Evolutionary conservation across 305 asterid genomes (phyloP).

Genomic region (Solanum chacoense): DNA sequence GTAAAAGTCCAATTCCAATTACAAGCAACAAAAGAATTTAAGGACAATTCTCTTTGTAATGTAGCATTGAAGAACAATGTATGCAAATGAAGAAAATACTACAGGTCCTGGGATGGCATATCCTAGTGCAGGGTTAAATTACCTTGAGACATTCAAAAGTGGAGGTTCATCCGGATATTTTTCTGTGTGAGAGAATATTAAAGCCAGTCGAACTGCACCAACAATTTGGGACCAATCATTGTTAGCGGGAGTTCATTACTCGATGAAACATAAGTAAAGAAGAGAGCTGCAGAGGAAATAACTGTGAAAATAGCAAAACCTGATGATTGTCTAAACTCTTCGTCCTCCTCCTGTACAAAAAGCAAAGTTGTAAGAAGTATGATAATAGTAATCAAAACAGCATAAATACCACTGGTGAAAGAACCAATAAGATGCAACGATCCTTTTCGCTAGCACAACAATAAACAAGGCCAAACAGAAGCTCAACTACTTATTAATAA

Average conservation of each 20-base stretch:
- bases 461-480: neutral
- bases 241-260: constrained; percentile 8
- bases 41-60: neutral
- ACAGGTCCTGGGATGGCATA: neutral
- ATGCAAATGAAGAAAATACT: neutral
- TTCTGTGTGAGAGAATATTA: constrained; percentile 86
- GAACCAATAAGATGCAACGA: neutral
- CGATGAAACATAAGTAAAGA: constrained; percentile 4
- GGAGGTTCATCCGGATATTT: constrained; percentile 95
- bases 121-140: neutral
- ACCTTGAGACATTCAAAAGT: constrained; percentile 63
- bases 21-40: neutral
- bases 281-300: constrained; percentile 8
- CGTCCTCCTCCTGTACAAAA: constrained; percentile 9
- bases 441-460: neutral
- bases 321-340: constrained; percentile 4
- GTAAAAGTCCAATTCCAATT: neutral
- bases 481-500: neutral
- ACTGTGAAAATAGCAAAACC: constrained; percentile 6
- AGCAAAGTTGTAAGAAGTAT: neutral
- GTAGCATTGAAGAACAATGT: neutral
- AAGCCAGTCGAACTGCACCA: constrained; percentile 58
- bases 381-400: neutral
- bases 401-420: neutral
- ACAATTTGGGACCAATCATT: constrained; percentile 9